These are phyloP conservation scores for Simmondsia chinensis DNA, from an alignment of 148 eudicot genomes.

Conservation along the genomic window DNA sequence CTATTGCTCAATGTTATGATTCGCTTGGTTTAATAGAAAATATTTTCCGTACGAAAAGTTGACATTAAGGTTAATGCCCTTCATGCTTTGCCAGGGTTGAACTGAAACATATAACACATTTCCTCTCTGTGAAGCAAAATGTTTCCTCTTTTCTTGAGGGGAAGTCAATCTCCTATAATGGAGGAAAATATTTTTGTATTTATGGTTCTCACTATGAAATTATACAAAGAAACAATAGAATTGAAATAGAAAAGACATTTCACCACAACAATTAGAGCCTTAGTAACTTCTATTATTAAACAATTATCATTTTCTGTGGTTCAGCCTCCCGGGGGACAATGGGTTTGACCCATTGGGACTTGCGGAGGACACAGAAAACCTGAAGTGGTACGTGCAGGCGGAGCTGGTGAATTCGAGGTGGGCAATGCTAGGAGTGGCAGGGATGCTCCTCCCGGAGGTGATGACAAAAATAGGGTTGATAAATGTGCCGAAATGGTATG, in stretches of 20 bases:
- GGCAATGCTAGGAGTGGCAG: conserved; percentile 97
- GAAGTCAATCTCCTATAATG: background rate
- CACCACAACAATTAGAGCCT: background rate
- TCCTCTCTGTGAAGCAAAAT: background rate
- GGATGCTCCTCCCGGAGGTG: conserved; percentile 91
- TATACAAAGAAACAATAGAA: too few relatives aligned
- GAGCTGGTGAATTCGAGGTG: conserved; percentile 91
- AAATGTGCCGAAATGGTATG: conserved; percentile 80
- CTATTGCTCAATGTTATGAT: background rate
- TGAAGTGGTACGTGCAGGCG: conserved; percentile 88
- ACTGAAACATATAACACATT: background rate
- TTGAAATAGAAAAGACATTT: background rate
- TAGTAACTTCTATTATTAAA: background rate
- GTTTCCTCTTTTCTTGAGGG: background rate
- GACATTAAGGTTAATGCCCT: background rate
- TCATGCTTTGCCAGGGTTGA: background rate
- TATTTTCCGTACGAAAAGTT: background rate
- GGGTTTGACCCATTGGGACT: conserved; percentile 94
- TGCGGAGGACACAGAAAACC: conserved; percentile 95
- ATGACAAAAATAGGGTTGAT: conserved; percentile 66
- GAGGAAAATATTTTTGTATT: background rate
- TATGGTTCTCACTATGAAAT: background rate
- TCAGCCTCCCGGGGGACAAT: conserved; percentile 95
- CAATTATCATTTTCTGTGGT: background rate
- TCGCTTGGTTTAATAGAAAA: background rate